phyloP scores from a whole-genome alignment of 768 basidiomycete species.

The Plicaturopsis crispa region DNA sequence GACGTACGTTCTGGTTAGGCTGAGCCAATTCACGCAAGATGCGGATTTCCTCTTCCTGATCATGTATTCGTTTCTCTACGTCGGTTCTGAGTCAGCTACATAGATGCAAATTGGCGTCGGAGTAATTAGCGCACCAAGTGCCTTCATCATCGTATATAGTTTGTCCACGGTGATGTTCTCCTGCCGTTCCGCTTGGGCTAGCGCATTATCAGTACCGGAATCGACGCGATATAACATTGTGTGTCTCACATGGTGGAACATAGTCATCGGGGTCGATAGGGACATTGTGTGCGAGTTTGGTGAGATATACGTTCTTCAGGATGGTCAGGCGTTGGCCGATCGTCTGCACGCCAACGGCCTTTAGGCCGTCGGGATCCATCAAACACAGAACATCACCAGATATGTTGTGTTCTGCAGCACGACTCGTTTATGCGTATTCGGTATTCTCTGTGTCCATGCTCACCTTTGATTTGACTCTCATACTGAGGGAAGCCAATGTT shows the following conservation, averaged over 20 bases:
- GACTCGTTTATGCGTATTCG: no score
- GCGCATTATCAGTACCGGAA: constrained; percentile 3
- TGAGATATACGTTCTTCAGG: constrained; percentile 84
- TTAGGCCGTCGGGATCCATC: constrained; percentile 78
- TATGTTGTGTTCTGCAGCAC: constrained; percentile 73
- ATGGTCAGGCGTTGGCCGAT: constrained; percentile 90
- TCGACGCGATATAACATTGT: constrained; percentile 1
- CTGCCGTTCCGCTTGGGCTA: constrained; percentile 53
- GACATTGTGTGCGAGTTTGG: constrained; percentile 80
- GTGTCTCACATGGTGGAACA: constrained; percentile 75
- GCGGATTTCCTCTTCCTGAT: constrained; percentile 76
- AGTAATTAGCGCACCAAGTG: constrained; percentile 60
- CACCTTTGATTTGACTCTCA: constrained; percentile 74
- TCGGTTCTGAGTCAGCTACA: constrained; percentile 6
- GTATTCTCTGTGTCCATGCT: constrained; percentile 10
- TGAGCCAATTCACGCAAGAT: no score
- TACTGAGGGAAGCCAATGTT: constrained; percentile 82
- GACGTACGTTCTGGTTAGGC: no score
- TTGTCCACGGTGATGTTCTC: constrained; percentile 56
- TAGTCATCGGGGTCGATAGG: constrained; percentile 81
- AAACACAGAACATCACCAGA: constrained; percentile 84
- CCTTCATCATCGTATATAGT: constrained; percentile 57
- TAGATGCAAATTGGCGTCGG: not conserved
- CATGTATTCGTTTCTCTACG: constrained; percentile 59
- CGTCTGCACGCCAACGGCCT: constrained; percentile 80